Base-by-base conservation (phyloP, 2,329 filamentous ascomycete species). In the Claviceps purpurea region DNA sequence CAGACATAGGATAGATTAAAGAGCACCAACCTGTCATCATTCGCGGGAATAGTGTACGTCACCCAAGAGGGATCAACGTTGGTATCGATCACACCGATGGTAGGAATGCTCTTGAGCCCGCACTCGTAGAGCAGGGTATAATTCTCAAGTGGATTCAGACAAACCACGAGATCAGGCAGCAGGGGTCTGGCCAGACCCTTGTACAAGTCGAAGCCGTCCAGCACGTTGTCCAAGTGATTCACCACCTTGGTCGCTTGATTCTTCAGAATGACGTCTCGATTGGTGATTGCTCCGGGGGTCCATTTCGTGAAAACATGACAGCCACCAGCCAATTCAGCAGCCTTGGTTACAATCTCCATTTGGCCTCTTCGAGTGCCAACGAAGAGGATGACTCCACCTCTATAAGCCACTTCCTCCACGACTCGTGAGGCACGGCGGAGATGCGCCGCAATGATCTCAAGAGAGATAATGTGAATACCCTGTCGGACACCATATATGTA, bases 41-140 rank as follows among this genome's bases (percentile, higher is more conserved):
- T 98, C 49, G 89, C 89, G 2, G 93, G 93, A 59, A 98, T 96
- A 14, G 87, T 87, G 65, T 98, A 98, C 4, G 93, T 97, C 49
- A 97, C 89, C 81, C 87, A 91, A 0, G 88, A 88, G 0, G 93
- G 88, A 68, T 97, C 87, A 2, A 83, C 84, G 67, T 98, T 87
- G 1, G 93, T 97, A 68, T 98, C 93, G 59, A 97, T 85, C 53
- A 98, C 77, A 47, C 91, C 93, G 62, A 98, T 93, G 0, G 93
- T 97, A 1, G 93, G 93, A 53, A 98, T 87, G 62, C 85, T 87
- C 65, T 88, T 85, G 53, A 89, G 66, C 0, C 85, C 87, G 66
- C 93, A 97, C 73, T 98, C 93, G 68, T 93, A 89, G 62, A 98
- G 73, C 65, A 96, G 66, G 6, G 89, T 82, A 63, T 87, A 88